Conservation (phyloP, 2,329 filamentous ascomycete genomes). For the Fusarium papillatum region DNA sequence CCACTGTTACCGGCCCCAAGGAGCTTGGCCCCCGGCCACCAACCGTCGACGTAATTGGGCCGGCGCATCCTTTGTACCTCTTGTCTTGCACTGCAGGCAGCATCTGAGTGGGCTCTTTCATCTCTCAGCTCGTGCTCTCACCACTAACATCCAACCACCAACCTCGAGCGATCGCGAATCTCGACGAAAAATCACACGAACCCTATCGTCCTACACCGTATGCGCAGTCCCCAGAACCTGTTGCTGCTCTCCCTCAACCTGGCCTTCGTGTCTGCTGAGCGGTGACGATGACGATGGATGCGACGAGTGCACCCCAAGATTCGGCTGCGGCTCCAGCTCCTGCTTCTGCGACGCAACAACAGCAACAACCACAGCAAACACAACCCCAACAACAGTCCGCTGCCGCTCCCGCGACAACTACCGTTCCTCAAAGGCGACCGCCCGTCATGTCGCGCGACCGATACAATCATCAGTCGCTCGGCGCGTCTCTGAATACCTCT, state of each 20-base stretch:
- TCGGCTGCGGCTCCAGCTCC: constrained; percentile 27
- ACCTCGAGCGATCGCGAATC: constrained; percentile 32
- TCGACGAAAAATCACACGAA: constrained; percentile 20
- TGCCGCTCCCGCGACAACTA: constrained; percentile 19
- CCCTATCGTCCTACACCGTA: constrained; percentile 27
- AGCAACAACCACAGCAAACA: constrained; percentile 26
- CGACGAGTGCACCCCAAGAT: constrained; percentile 39
- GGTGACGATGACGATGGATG: constrained; percentile 42
- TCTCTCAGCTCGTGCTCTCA: constrained; percentile 35
- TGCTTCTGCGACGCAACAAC: constrained; percentile 9
- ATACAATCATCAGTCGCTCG: constrained; percentile 76
- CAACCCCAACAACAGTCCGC: constrained; percentile 32
- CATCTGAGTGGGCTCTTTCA: constrained; percentile 14
- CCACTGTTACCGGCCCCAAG: constrained; percentile 26
- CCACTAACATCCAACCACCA: constrained; percentile 39
- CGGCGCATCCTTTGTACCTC: constrained; percentile 17
- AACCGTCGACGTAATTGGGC: constrained; percentile 32
- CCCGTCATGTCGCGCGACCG: constrained; percentile 60
- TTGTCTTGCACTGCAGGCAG: constrained; percentile 12
- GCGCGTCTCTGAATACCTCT: constrained; percentile 70
- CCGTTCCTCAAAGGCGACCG: constrained; percentile 42
- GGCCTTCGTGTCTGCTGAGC: constrained; percentile 23
- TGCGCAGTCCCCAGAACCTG: constrained; percentile 28
- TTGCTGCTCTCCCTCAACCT: constrained; percentile 23
- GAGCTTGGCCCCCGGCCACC: constrained; percentile 27